A percentile compares a stretch with the other conserved stretches of the same genome.
Conservation (phyloP, 495 filamentous ascomycete genomes). For the Neurospora sp. region DNA sequence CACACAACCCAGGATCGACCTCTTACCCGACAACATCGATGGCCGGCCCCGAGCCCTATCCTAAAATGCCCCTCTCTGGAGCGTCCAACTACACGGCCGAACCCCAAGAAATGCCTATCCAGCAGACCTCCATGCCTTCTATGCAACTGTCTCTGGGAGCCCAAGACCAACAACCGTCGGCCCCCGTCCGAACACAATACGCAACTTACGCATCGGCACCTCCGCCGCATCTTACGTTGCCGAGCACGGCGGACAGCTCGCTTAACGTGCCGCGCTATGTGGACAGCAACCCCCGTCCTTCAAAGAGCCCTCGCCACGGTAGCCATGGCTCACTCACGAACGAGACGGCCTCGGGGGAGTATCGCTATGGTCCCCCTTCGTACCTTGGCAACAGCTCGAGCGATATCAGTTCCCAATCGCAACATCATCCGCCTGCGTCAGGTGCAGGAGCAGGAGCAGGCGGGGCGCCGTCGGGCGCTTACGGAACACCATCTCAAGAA, state of each 20-base stretch:
- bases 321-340: conserved; percentile 37
- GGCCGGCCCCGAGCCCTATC: conserved; percentile 28
- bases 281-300: conserved; percentile 42
- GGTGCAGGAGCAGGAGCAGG: conserved; percentile 5
- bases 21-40: conserved; percentile 35
- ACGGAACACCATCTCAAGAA: conserved; percentile 9
- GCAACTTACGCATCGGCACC: conserved; percentile 31
- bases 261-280: conserved; percentile 38
- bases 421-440: conserved; percentile 14
- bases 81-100: conserved; percentile 35
- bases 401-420: conserved; percentile 27
- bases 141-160: conserved; percentile 37
- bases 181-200: conserved; percentile 37
- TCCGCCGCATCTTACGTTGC: conserved; percentile 33
- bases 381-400: conserved; percentile 15
- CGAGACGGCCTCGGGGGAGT: conserved; percentile 36
- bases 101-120: conserved; percentile 35
- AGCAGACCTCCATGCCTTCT: conserved; percentile 40
- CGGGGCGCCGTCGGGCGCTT: conserved; percentile 6
- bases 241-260: conserved; percentile 28
- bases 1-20: conserved; percentile 24
- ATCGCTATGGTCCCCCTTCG: conserved; percentile 37
- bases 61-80: conserved; percentile 35
- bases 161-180: conserved; percentile 23
- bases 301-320: conserved; percentile 43